Evolutionary conservation across 805 yeast species (phyloP), one percentile per base, ranked within the genome.

Genomic region (Saturnispora diversa): DNA sequence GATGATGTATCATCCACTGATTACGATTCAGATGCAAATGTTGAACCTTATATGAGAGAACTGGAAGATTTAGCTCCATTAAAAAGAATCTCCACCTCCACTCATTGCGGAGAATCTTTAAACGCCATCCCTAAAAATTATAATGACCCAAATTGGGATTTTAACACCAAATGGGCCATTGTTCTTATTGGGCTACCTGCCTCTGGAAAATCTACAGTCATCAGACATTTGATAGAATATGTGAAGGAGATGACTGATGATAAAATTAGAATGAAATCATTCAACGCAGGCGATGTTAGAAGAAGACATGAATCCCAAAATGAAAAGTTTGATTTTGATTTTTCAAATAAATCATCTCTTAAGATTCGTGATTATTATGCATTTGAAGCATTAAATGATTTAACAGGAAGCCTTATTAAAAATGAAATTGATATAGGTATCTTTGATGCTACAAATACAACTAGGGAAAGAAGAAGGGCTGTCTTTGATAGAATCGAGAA

Each of bases 381-480:
- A 1, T 78, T 85, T 76, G 94, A 88, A 51, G 90, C 97, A 0
- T 64, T 90, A 43, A 84, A 83, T 44, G 81, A 80, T 52, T 63
- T 92, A 37, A 66, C 86, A 19, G 82, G 83, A 47, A 79, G 80
- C 58, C 72, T 92, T 7, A 56, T 83, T 28, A 69, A 73, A 17
- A 92, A 87, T 1, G 69, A 75, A n/a, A 94, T 95, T 1, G 80
- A 88, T 5, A 92, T 90, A 4, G 98, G 97, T 2, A 80, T 90
- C 10, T 78, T 83, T 53, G 94, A 83, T 59, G 92, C 92, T n/a
- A 59, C 64, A 6, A 59, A 59, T 39, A 76, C 85, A 5, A 81
- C 88, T 4, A 70, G 64, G 42, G 59, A 58, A 23, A 69, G 94
- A 51, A 65, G 94, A 49, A 56, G 60, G 25, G 63, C 69, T 33